Evolutionary conservation across 2,329 filamentous ascomycete species (phyloP).

Genomic region (Fusarium torulosum): DNA sequence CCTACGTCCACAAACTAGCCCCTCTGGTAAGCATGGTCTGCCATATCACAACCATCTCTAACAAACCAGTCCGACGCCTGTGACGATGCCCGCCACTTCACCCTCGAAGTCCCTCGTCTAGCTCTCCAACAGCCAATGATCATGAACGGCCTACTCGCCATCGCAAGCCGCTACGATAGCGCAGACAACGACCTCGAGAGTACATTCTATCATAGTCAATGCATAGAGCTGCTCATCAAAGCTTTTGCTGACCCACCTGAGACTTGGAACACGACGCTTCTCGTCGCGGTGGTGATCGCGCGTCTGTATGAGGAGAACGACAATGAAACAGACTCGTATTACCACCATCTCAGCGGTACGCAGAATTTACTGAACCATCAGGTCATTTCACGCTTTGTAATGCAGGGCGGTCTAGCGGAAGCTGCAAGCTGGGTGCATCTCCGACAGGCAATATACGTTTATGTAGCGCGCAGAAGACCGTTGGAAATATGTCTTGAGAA

Average conservation of each 20-base stretch:
- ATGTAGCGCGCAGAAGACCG: not conserved
- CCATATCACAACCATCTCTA: not conserved
- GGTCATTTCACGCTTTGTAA: not conserved
- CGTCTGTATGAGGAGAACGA: constrained; percentile 12
- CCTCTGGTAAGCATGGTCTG: not conserved
- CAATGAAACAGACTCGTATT: constrained; percentile 1
- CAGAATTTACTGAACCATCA: constrained; percentile 8
- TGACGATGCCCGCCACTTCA: constrained; percentile 3
- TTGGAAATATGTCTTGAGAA: constrained; percentile 9
- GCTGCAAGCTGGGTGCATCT: constrained; percentile 17
- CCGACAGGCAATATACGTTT: not conserved
- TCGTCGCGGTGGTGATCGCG: not conserved
- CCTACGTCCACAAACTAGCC: constrained; percentile 8
- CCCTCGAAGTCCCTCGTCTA: constrained; percentile 4
- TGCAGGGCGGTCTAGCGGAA: constrained; percentile 1
- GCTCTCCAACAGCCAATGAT: constrained; percentile 10
- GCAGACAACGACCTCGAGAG: not conserved
- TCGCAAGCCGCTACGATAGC: constrained; percentile 10
- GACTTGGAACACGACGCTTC: constrained; percentile 9
- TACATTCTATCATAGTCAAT: constrained; percentile 17
- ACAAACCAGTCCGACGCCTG: constrained; percentile 5
- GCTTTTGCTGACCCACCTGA: not conserved
- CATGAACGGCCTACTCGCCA: constrained; percentile 10
- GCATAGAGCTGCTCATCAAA: not conserved
- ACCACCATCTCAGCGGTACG: constrained; percentile 5